Percentiles rank a stretch among this genome's conserved stretches.
Evolutionary conservation across 139 green algal genomes (phyloP).

Genomic region (Tetradesmus lagerheimii): DNA sequence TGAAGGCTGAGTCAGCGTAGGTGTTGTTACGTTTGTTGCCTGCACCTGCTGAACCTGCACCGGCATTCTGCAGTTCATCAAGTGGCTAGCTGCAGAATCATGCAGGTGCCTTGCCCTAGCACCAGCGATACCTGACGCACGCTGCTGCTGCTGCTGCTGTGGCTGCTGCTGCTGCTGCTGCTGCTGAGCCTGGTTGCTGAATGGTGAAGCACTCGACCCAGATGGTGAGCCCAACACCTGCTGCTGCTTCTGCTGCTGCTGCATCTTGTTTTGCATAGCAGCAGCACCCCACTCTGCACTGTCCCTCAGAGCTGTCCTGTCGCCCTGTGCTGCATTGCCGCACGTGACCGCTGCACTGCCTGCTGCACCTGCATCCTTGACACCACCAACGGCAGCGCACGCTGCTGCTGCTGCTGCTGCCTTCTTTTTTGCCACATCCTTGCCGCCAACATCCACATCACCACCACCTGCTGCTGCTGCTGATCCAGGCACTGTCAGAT

Average conservation of each 20-base stretch:
- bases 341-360: background rate
- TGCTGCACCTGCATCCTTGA: background rate
- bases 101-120: background rate
- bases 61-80: background rate
- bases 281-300: background rate
- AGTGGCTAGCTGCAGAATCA: conserved; percentile 10
- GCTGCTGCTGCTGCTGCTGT: conserved; percentile 15
- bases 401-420: background rate
- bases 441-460: background rate
- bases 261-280: background rate
- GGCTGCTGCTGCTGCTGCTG: background rate
- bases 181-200: background rate
- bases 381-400: background rate
- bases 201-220: background rate
- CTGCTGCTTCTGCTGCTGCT: conserved; percentile 1
- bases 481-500: background rate
- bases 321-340: background rate
- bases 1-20: background rate
- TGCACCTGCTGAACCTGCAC: background rate
- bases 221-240: background rate
- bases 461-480: background rate
- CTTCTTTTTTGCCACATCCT: background rate
- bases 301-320: background rate
- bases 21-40: background rate
- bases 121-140: background rate